Evolutionary conservation across 78 protist species (phyloP).

Genomic region (Pigoraptor vietnamica): DNA sequence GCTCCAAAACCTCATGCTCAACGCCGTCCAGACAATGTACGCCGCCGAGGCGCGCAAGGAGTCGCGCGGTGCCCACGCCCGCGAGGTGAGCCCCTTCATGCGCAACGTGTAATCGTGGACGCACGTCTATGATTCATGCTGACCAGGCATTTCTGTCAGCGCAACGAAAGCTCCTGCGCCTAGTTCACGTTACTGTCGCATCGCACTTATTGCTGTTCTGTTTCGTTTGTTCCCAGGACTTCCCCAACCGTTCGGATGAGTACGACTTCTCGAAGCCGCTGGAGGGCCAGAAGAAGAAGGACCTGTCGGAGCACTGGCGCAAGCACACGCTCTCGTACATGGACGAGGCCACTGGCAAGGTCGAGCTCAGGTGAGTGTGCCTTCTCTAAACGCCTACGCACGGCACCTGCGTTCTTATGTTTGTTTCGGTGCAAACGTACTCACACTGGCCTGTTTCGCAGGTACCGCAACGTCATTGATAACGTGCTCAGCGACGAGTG

Average conservation of each 20-base stretch:
- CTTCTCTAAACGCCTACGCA: too few species aligned
- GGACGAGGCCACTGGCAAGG: neutral
- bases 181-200: too few species aligned
- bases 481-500: conserved; percentile 28
- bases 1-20: conserved; percentile 91
- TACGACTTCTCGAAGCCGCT: conserved; percentile 25
- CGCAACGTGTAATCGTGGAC: too few species aligned
- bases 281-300: conserved; percentile 34
- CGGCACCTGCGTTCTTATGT: neutral
- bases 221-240: too few species aligned
- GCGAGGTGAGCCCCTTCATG: too few species aligned
- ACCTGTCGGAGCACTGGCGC: conserved; percentile 94
- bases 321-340: conserved; percentile 84
- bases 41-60: conserved; percentile 94
- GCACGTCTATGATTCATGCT: too few species aligned
- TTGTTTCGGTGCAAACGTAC: neutral
- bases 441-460: neutral
- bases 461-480: conserved; percentile 35
- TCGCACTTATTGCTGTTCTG: too few species aligned
- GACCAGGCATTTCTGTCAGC: too few species aligned
- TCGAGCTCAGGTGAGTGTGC: neutral
- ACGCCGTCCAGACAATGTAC: conserved; percentile 85
- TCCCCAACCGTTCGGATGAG: conserved; percentile 48
- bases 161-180: too few species aligned
- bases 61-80: conserved; percentile 98